Evolutionary conservation across 805 yeast species (phyloP).

Genomic region (Saccharomyces mikatae): DNA sequence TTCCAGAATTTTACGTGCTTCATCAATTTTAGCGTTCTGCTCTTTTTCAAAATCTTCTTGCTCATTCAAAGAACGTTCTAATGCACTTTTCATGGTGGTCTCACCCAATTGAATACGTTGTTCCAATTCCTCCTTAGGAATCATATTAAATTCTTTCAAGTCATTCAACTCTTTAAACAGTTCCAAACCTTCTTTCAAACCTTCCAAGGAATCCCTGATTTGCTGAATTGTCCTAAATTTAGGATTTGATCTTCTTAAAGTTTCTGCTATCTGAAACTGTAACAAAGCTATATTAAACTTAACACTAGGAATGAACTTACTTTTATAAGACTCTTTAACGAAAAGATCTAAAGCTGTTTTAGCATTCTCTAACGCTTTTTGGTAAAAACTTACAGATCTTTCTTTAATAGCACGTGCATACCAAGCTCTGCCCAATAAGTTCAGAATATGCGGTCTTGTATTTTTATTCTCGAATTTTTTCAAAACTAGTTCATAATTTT

Average conservation of each 20-base stretch:
- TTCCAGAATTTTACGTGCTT: conserved; percentile 60
- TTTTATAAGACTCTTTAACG: conserved; percentile 6
- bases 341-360: conserved; percentile 42
- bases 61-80: conserved; percentile 61
- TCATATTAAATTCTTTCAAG: conserved; percentile 51
- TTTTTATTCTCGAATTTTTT: conserved; percentile 51
- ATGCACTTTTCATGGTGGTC: conserved; percentile 61
- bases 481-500: conserved; percentile 76
- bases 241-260: conserved; percentile 52
- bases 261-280: conserved; percentile 81
- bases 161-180: conserved; percentile 51
- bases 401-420: conserved; percentile 65
- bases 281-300: conserved; percentile 77
- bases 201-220: conserved; percentile 47
- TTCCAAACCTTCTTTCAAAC: conserved; percentile 54
- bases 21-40: conserved; percentile 53
- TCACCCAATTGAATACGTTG: conserved; percentile 84
- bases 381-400: conserved; percentile 51
- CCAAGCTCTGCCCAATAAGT: conserved; percentile 85
- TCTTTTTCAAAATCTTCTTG: conserved; percentile 60
- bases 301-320: conserved; percentile 38
- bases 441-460: conserved; percentile 56
- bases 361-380: conserved; percentile 55
- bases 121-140: conserved; percentile 68
- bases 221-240: conserved; percentile 56